Conservation (phyloP, 768 basidiomycete species). For the Podaxis rugospora region DNA sequence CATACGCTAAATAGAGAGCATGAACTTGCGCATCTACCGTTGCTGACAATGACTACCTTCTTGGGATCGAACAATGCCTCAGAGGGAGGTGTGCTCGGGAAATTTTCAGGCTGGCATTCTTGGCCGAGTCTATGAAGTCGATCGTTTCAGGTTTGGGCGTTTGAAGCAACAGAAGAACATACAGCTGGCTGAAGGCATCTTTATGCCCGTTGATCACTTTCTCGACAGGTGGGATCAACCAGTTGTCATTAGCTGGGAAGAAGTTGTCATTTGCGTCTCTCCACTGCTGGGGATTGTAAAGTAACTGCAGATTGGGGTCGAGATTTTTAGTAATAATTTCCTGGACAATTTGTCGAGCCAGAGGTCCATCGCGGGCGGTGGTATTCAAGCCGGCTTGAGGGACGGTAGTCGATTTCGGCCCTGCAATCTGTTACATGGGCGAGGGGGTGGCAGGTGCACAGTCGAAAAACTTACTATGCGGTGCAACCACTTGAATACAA, state of each 20-base stretch:
- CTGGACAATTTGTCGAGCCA: constrained; percentile 48
- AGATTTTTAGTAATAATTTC: constrained; percentile 32
- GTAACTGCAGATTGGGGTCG: constrained; percentile 37
- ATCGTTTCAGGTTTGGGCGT: not conserved
- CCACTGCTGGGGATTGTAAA: constrained; percentile 51
- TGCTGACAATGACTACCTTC: constrained; percentile 52
- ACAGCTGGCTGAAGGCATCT: constrained; percentile 52
- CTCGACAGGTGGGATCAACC: constrained; percentile 42
- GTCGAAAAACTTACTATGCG: constrained; percentile 32
- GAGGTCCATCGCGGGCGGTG: constrained; percentile 40
- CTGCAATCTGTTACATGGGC: constrained; percentile 35
- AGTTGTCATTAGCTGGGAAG: constrained; percentile 39
- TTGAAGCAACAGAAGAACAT: not conserved
- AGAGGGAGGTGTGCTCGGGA: constrained; percentile 31
- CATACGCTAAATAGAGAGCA: constrained; percentile 44
- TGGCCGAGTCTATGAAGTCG: constrained; percentile 35
- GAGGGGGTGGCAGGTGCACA: not conserved
- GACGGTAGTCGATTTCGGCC: constrained; percentile 48
- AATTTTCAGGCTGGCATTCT: constrained; percentile 30
- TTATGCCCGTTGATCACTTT: constrained; percentile 42
- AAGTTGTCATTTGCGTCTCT: constrained; percentile 36
- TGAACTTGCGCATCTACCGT: constrained; percentile 53
- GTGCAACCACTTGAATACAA: constrained; percentile 34
- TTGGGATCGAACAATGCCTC: constrained; percentile 45
- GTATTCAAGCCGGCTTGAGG: constrained; percentile 56